Evolutionary conservation across 805 yeast species (phyloP).

Genomic region (Clavispora vitiphila): DNA sequence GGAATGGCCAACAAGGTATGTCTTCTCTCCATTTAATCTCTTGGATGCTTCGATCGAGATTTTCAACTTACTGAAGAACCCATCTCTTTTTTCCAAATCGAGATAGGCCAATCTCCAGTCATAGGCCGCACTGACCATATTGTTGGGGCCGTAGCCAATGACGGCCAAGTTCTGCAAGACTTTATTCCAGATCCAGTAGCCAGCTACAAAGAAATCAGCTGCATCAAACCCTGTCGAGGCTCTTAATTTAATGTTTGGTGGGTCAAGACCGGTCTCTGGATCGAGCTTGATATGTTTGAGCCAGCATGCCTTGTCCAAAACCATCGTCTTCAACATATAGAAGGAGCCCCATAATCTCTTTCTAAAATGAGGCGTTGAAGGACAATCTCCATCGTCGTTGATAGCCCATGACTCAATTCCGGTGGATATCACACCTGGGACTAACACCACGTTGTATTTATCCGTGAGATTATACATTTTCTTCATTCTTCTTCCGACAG

Average conservation of each 20-base stretch:
- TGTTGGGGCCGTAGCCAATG: slow-evolving; percentile 88
- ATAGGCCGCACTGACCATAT: slow-evolving; percentile 86
- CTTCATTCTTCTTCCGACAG: slow-evolving; percentile 69
- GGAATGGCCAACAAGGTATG: slow-evolving; percentile 83
- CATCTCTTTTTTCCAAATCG: slow-evolving; percentile 84
- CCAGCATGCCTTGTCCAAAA: slow-evolving; percentile 91
- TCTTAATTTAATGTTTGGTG: slow-evolving; percentile 71
- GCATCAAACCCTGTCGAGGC: slow-evolving; percentile 97
- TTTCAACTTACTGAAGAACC: slow-evolving; percentile 76
- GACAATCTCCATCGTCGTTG: slow-evolving; percentile 65
- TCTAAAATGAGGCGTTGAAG: slow-evolving; percentile 77
- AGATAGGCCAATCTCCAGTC: slow-evolving; percentile 94
- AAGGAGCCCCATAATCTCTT: slow-evolving; percentile 96
- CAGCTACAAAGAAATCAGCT: slow-evolving; percentile 93
- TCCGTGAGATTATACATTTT: slow-evolving; percentile 46
- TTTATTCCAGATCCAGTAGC: slow-evolving; percentile 99
- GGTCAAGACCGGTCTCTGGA: slow-evolving; percentile 89
- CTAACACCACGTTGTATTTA: slow-evolving; percentile 79
- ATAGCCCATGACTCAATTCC: slow-evolving; percentile 94
- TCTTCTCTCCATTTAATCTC: slow-evolving; percentile 53
- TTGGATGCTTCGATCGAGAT: slow-evolving; percentile 61
- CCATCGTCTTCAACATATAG: slow-evolving; percentile 90
- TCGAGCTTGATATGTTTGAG: slow-evolving; percentile 85
- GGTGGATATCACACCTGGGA: slow-evolving; percentile 94
- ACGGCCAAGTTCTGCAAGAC: slow-evolving; percentile 91